A percentile compares a stretch with the other conserved stretches of the same genome.
phyloP scores from a whole-genome alignment of 78 protist species.

The Dictyostelium brefeldianum region DNA sequence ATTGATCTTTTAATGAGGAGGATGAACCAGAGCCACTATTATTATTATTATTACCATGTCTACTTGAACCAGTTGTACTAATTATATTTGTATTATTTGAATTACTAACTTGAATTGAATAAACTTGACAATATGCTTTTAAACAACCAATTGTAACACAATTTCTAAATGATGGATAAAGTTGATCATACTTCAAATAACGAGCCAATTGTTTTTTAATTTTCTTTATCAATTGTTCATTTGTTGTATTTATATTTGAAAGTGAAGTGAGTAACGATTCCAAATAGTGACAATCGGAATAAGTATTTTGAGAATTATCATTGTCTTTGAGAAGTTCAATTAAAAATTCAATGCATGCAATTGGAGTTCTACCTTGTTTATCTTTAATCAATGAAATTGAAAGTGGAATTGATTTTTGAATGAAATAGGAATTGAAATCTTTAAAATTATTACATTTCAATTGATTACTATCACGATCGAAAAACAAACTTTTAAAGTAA shows the following conservation, averaged over 20 bases:
- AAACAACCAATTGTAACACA: conserved; percentile 51
- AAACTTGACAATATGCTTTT: conserved; percentile 40
- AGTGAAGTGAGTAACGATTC: conserved; percentile 44
- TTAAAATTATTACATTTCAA: conserved; percentile 57
- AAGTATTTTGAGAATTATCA: conserved; percentile 82
- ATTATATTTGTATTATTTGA: too few species aligned
- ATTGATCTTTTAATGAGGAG: background rate
- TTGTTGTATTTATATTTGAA: conserved; percentile 60
- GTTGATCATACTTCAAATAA: conserved; percentile 63
- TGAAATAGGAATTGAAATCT: conserved; percentile 50
- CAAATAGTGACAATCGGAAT: conserved; percentile 61
- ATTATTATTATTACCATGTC: too few species aligned
- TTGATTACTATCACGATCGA: conserved; percentile 57
- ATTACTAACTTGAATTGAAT: background rate
- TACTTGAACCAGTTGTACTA: too few species aligned
- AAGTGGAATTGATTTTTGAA: conserved; percentile 53
- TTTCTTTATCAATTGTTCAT: background rate
- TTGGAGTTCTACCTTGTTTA: conserved; percentile 70
- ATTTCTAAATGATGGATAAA: conserved; percentile 70
- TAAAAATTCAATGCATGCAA: conserved; percentile 56
- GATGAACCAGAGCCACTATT: too few species aligned
- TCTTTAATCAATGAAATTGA: conserved; percentile 43
- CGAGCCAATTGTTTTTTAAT: conserved; percentile 40
- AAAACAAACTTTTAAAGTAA: conserved; percentile 33
- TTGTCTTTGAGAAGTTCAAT: conserved; percentile 67